phyloP scores from a whole-genome alignment of 164 flowering plant genomes.

The Chimonanthus praecox region DNA sequence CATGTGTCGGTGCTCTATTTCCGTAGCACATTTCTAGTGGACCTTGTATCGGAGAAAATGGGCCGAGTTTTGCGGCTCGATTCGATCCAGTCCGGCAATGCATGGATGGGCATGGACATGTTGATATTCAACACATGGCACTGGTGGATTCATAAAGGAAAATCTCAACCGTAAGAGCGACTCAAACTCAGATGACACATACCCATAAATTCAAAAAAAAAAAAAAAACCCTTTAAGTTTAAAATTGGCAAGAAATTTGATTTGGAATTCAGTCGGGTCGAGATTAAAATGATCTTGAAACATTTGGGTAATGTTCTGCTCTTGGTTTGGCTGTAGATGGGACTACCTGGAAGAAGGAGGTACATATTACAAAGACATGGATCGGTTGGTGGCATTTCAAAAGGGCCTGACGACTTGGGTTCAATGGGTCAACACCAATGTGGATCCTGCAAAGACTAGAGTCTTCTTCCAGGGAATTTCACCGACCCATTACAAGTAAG shows the following conservation, averaged over 20 bases:
- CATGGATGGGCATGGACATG: constrained; percentile 70
- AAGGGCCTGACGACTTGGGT: constrained; percentile 83
- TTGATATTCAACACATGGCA: constrained; percentile 86
- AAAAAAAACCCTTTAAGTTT: too few relatives aligned
- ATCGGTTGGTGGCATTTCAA: constrained; percentile 59
- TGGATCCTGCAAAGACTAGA: constrained; percentile 53
- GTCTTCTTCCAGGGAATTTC: constrained; percentile 90
- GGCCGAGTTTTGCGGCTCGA: constrained; percentile 52
- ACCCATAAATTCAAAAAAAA: too few relatives aligned
- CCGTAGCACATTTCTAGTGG: constrained; percentile 60
- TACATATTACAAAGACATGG: constrained; percentile 52
- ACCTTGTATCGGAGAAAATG: constrained; percentile 37
- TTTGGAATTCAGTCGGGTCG: not conserved
- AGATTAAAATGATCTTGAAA: not conserved
- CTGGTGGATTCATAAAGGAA: constrained; percentile 91
- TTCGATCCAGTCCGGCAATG: constrained; percentile 51
- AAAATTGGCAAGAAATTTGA: too few relatives aligned
- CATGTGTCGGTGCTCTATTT: constrained; percentile 37
- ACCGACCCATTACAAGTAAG: constrained; percentile 78
- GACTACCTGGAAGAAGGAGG: constrained; percentile 53
- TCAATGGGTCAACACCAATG: constrained; percentile 60
- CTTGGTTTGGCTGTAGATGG: constrained; percentile 48
- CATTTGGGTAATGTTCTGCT: not conserved
- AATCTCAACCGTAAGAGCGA: constrained; percentile 46
- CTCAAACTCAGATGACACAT: not conserved